Evolutionary conservation across 441 rosid species (phyloP), one percentile per base, ranked within the genome.

Genomic region (Euphorbia celastroides): DNA sequence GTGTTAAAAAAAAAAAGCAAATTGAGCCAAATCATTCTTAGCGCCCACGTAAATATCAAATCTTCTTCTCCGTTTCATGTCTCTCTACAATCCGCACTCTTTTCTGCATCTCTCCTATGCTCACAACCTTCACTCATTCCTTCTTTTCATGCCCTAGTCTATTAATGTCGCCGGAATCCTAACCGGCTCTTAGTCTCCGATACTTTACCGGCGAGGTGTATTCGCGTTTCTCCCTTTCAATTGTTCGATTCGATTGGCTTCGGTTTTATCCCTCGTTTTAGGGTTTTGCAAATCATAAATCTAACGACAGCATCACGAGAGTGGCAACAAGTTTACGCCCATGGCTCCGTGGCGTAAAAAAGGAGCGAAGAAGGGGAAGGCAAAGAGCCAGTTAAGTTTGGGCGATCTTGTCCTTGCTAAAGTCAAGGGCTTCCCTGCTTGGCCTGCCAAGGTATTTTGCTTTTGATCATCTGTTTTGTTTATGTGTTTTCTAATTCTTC

Each of bases 361-460:
- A 80, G 99, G 95, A 83, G 92, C 79, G 68, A 90, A 74, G 79
- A 93, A 89, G 74, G 78, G 77, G 17, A 89, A 80, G 67, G 79
- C 75, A 23, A 88, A 88, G 80, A 82, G 77, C 64, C 83, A 86
- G 71, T 82, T 95, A 82, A 79, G 89, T 67, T 69, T 90, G 74
- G 98, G 97, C 74, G 98, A 92, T 95, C 97, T 90, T 59, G 97
- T 95, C 62, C 95, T 92, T 41, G 97, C 99, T 71, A 95, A 88
- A 81, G 98, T 95, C 80, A 90, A 95, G 86, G 99, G 99, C 20
- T 88, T 85, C 78, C 99, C 97, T 69, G 79, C 84, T 80, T 95
- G 99, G 99, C 99, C 98, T 80, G 99, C 99, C 62, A 87, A 88
- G 96, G 99, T 95, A 16, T 34, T n/a, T n/a, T 42, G 31, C 6